Evolutionary conservation across 805 yeast species (phyloP), one percentile per base, ranked within the genome.

Genomic region (Zygosaccharomyces siamensis): DNA sequence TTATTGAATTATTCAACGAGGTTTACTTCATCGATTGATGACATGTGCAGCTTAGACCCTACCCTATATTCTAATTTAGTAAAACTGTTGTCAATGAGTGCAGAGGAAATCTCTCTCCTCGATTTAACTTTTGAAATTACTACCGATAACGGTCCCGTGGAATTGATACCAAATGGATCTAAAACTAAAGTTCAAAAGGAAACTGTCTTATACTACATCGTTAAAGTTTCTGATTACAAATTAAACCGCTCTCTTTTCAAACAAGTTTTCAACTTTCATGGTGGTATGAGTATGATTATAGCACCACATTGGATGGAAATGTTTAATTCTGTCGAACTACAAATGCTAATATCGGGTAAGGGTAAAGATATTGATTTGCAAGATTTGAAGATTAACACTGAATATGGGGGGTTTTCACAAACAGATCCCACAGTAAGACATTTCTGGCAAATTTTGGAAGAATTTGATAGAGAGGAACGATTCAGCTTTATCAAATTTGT

Each of bases 251-350:
- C 84, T 20, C 67, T 73, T n/a, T 61, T 75, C 2, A 92, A 83
- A 57, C 77, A 87, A 0, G 71, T 72, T 28, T 72, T 76, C 36
- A 86, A 88, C 61, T 68, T 90, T 31, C 75, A 72, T 11, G 59
- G 57, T 23, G 99, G 99, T 0, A 63, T 93, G 42, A 77, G 75
- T 55, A 77, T 77, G 48, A 72, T 92, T 16, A 81, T 93, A 24
- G 74, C 82, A 8, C 80, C 83, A 1, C 74, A 74, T 33, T 89
- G 97, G 96, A 71, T 92, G 40, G 77, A 78, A 21, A 80, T 92
- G 84, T 93, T 92, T 69, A 88, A 87, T 59, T 83, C 96, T 0
- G 71, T 71, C 32, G 98, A 93, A 60, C 67, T 93, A 12, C 96
- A 89, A 62, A 80, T 81, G 73, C 71, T 92, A n/a, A 81, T 89